phyloP scores from a whole-genome alignment of 331 rosid species.

The Pyrus hybrid region DNA sequence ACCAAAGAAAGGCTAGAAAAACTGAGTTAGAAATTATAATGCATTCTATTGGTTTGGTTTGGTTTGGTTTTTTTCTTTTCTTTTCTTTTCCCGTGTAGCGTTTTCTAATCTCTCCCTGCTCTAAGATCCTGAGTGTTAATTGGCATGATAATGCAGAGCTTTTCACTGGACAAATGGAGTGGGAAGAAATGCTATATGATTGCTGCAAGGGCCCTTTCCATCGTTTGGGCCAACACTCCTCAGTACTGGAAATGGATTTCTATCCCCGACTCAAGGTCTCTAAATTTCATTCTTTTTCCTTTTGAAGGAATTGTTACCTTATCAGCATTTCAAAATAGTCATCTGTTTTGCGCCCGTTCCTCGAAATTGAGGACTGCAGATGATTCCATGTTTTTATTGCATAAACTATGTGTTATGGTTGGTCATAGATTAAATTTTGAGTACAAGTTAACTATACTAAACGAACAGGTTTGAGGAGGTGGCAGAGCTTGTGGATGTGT shows the following conservation, averaged over 20 bases:
- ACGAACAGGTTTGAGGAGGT: constrained; percentile 38
- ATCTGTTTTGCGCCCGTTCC: too few species aligned
- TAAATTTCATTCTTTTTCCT: background rate
- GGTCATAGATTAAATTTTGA: background rate
- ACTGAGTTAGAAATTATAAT: background rate
- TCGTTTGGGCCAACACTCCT: constrained; percentile 48
- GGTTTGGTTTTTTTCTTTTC: too few species aligned
- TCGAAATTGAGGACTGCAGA: too few species aligned
- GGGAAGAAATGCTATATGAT: constrained; percentile 64
- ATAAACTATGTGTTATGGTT: background rate
- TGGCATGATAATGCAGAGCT: constrained; percentile 29
- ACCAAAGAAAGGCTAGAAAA: background rate
- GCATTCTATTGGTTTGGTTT: background rate
- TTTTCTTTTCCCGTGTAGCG: too few species aligned
- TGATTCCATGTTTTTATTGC: background rate
- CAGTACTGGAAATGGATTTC: constrained; percentile 52
- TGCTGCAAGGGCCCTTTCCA: constrained; percentile 37
- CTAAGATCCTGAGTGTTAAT: too few species aligned
- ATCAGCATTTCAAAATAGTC: too few species aligned
- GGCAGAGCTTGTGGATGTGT: constrained; percentile 37
- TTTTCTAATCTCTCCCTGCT: too few species aligned
- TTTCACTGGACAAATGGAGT: constrained; percentile 39
- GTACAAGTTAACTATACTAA: background rate
- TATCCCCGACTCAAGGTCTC: constrained; percentile 24
- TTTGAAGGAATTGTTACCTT: background rate